Percentiles rank a stretch among this genome's conserved stretches.
Evolutionary conservation across 129 eudicot genomes (phyloP).

Genomic region (Rutidosis leptorrhynchoides): DNA sequence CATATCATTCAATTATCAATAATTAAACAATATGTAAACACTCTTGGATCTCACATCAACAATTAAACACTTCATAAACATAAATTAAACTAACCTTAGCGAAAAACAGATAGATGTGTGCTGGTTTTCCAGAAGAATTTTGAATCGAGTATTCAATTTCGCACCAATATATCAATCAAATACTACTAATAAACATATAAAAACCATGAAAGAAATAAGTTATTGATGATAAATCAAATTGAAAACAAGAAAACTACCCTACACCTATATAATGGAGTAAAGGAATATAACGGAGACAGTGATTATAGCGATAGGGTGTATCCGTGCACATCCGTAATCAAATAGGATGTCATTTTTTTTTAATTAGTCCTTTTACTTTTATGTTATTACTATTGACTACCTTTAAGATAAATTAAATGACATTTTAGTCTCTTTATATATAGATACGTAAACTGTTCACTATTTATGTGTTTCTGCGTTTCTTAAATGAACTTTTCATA

Average conservation of each 20-base stretch:
- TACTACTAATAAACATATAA: too few relatives aligned
- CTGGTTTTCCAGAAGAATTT: neutral
- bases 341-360: neutral
- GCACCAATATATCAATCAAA: neutral
- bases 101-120: neutral
- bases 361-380: neutral
- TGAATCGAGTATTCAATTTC: neutral
- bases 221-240: neutral
- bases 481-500: neutral
- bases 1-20: neutral
- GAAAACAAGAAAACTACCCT: neutral
- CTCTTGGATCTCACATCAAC: neutral
- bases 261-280: neutral
- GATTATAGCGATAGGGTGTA: neutral
- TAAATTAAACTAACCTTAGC: neutral
- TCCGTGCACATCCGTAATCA: neutral
- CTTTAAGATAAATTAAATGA: neutral
- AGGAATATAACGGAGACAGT: neutral
- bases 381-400: neutral
- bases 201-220: neutral
- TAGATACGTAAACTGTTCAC: neutral
- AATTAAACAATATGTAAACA: neutral
- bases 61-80: neutral
- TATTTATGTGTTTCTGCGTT: neutral
- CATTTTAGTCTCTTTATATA: neutral